phyloP scores from a whole-genome alignment of 371 early-diverging fungal species.

The Chytridium lagenaria region DNA sequence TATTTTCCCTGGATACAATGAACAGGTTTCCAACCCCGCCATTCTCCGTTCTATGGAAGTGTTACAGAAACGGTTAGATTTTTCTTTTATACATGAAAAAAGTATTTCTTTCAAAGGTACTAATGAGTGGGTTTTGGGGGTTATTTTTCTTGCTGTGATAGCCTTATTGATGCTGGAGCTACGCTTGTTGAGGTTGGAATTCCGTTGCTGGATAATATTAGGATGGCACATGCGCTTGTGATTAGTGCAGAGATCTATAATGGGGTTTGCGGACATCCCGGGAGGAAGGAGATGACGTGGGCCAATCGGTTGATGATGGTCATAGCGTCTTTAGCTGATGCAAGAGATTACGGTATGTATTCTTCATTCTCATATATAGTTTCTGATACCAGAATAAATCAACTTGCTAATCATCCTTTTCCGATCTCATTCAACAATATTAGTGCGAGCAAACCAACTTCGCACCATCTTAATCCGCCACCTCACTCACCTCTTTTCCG shows the following conservation, averaged over 20 bases:
- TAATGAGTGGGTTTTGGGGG: too few species aligned
- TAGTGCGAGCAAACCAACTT: conserved; percentile 61
- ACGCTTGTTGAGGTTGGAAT: conserved; percentile 56
- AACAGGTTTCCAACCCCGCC: conserved; percentile 41
- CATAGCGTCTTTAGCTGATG: conserved; percentile 12
- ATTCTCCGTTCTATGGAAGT: conserved; percentile 44
- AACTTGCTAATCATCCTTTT: neutral
- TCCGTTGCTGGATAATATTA: conserved; percentile 64
- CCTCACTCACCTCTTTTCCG: conserved; percentile 56
- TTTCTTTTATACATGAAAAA: neutral
- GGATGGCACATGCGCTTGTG: conserved; percentile 68
- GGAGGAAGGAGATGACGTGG: conserved; percentile 34
- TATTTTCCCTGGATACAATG: conserved; percentile 40
- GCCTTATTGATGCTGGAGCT: conserved; percentile 14
- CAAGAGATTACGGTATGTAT: conserved; percentile 22
- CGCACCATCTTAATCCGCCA: conserved; percentile 65
- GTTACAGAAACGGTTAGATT: conserved; percentile 16
- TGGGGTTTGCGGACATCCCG: neutral
- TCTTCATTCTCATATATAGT: neutral
- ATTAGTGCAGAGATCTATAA: conserved; percentile 67
- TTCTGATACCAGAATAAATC: neutral
- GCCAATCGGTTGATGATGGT: conserved; percentile 49
- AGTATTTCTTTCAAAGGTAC: too few species aligned
- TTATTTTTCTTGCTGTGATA: too few species aligned
- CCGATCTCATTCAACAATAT: neutral